Evolutionary conservation across 2,329 filamentous ascomycete species (phyloP), one percentile per base, ranked within the genome.

Genomic region (Cylindrodendrum hubeiense): DNA sequence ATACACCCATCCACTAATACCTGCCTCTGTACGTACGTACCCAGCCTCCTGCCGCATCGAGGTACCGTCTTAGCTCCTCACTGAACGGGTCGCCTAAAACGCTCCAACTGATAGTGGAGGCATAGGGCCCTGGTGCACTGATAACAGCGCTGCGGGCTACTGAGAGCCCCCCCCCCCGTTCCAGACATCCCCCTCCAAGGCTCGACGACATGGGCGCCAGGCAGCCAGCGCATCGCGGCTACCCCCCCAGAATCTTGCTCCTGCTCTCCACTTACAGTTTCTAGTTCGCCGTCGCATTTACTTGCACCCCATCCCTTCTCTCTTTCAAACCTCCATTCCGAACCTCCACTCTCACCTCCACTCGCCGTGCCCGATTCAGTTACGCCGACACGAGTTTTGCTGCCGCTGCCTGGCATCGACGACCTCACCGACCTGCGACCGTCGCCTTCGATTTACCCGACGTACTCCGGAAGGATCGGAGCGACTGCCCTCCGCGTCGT

Each of bases 141-240:
- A 63, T 58, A 63, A 63, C 54, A 39, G 30, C 19, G 54, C 33
- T 52, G 30, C 41, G 54, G 66, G 62, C 60, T 61, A 39, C 51
- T 55, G 59, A 39, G 37, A 39, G 7, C 8, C 7, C 15, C 34
- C 13, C 13, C 26, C 30, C 44, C 43, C 28, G 51, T 34, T 13
- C 39, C 34, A 39, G 33, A 13, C 33, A n/a, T 34, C 24, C 39
- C 39, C 34, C 44, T 24, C 33, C 43, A 43, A 41, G n/a, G 49
- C 28, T 34, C 33, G 24, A 51, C 26, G 46, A 55, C 41, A 62
- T 21, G 62, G 66, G 56, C 58, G 57, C 68, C 65, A 73, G 71
- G 71, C 71, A 73, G 58, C 71, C 69, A 72, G 56, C 64, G 54
- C 46, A 73, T 73, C 71, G 71, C 60, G 71, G 71, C 67, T 55